A percentile compares a stretch with the other conserved stretches of the same genome.
phyloP scores from a whole-genome alignment of 2,329 filamentous ascomycete genomes.

The Monilinia polystroma region DNA sequence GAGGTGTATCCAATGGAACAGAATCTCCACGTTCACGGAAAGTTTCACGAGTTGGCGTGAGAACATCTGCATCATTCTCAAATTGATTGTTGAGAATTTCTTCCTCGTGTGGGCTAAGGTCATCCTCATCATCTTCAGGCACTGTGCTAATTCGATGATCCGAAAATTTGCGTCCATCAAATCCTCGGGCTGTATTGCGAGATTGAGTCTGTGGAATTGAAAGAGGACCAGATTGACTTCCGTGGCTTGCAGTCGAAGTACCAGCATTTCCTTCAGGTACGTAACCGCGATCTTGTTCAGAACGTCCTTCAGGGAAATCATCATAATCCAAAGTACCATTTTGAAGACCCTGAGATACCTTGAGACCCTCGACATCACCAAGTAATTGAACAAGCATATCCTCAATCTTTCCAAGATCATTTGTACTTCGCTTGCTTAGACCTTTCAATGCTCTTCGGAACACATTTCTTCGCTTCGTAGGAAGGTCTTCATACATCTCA shows the following conservation, averaged over 20 bases:
- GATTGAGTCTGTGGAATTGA: slow-evolving; percentile 53
- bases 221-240: slow-evolving; percentile 73
- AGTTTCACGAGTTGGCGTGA: slow-evolving; percentile 59
- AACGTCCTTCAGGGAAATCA: slow-evolving; percentile 60
- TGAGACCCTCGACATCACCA: slow-evolving; percentile 83
- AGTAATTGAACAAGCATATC: slow-evolving; percentile 91
- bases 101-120: slow-evolving; percentile 47
- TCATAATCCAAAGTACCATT: slow-evolving; percentile 66
- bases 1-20: slow-evolving; percentile 57
- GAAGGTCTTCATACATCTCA: slow-evolving; percentile 53
- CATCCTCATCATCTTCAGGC: slow-evolving; percentile 75
- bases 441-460: slow-evolving; percentile 92
- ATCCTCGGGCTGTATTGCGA: slow-evolving; percentile 46
- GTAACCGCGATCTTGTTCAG: slow-evolving; percentile 71
- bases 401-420: slow-evolving; percentile 84
- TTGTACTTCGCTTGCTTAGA: slow-evolving; percentile 80
- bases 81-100: slow-evolving; percentile 54
- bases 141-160: slow-evolving; percentile 90
- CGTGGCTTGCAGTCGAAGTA: slow-evolving; percentile 69
- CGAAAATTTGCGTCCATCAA: slow-evolving; percentile 53
- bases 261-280: slow-evolving; percentile 80
- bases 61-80: slow-evolving; percentile 57
- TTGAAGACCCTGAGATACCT: slow-evolving; percentile 53
- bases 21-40: slow-evolving; percentile 54
- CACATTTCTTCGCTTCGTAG: slow-evolving; percentile 86